These are phyloP conservation scores for Cymbopogon flexuosus DNA, from an alignment of 202 grass and related monocot species.

Conservation along the genomic window DNA sequence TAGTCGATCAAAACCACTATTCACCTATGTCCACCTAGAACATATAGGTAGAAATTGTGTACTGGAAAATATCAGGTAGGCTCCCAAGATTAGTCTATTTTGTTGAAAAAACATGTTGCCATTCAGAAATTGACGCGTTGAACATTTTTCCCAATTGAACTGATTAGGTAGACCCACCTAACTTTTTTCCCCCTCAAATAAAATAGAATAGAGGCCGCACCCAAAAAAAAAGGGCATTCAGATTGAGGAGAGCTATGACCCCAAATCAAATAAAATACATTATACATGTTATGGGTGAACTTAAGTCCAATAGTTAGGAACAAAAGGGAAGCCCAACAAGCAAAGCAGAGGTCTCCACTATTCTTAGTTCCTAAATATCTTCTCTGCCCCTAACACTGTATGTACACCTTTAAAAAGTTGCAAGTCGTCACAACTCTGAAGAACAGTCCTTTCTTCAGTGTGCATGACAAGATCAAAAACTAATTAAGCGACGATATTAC, in stretches of 20 bases:
- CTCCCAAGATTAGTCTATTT: too few species aligned
- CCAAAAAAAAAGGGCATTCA: too few species aligned
- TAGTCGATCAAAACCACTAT: too few species aligned
- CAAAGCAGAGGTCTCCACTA: not conserved
- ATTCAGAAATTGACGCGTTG: too few species aligned
- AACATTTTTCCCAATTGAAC: too few species aligned
- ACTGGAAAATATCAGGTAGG: too few species aligned
- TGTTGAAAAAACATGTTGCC: too few species aligned
- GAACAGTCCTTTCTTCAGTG: slow-evolving; percentile 23
- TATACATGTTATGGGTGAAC: too few species aligned
- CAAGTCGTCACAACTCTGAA: slow-evolving; percentile 24
- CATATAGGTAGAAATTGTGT: too few species aligned
- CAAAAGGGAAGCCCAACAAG: not conserved
- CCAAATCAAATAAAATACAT: not conserved
- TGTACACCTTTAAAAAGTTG: slow-evolving; percentile 40
- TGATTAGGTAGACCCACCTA: too few species aligned
- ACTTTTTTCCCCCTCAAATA: not conserved
- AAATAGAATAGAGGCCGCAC: not conserved
- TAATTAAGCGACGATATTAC: not conserved
- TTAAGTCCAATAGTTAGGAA: slow-evolving; percentile 4
- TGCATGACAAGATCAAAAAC: slow-evolving; percentile 13
- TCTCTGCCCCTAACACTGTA: slow-evolving; percentile 28
- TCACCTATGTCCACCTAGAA: too few species aligned
- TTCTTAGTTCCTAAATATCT: slow-evolving; percentile 27
- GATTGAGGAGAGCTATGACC: not conserved